phyloP scores from a whole-genome alignment of 371 early-diverging fungal genomes.

The Mortierella sp. region DNA sequence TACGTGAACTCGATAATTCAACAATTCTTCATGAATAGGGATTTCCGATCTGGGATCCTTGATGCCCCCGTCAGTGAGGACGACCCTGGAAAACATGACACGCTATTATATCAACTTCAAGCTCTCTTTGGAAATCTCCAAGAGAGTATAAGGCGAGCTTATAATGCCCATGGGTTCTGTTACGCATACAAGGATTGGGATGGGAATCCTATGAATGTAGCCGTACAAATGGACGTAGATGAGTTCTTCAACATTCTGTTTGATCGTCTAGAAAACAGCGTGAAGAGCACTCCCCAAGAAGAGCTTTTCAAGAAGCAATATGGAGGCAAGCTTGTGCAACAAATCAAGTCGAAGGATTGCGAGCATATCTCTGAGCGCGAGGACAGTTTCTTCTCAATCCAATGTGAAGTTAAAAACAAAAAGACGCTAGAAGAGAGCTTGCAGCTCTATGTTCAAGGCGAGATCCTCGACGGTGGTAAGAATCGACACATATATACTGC shows the following conservation, averaged over 20 bases:
- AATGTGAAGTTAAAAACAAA: constrained; percentile 69
- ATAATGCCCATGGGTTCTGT: constrained; percentile 60
- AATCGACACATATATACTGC: not conserved
- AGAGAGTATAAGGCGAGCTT: constrained; percentile 57
- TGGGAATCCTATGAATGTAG: constrained; percentile 63
- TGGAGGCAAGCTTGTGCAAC: constrained; percentile 66
- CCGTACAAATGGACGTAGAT: constrained; percentile 69
- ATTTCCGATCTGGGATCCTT: constrained; percentile 61
- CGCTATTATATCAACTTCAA: constrained; percentile 62
- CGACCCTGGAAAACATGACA: constrained; percentile 53
- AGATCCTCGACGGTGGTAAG: constrained; percentile 66
- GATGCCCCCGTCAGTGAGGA: constrained; percentile 36
- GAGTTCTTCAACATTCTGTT: constrained; percentile 67
- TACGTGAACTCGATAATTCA: constrained; percentile 73
- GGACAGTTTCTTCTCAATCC: constrained; percentile 64
- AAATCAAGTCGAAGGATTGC: constrained; percentile 69
- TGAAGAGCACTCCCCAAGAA: constrained; percentile 62
- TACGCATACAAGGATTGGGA: constrained; percentile 65
- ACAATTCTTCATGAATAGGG: constrained; percentile 67
- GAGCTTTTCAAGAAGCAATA: constrained; percentile 60
- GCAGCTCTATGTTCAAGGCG: constrained; percentile 66
- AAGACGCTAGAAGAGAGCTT: constrained; percentile 63
- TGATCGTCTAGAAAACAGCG: constrained; percentile 63
- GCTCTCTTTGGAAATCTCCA: constrained; percentile 60
- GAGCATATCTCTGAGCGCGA: constrained; percentile 66